These are phyloP conservation scores for Populus hybrid DNA, from an alignment of 441 rosid species.

Conservation along the genomic window DNA sequence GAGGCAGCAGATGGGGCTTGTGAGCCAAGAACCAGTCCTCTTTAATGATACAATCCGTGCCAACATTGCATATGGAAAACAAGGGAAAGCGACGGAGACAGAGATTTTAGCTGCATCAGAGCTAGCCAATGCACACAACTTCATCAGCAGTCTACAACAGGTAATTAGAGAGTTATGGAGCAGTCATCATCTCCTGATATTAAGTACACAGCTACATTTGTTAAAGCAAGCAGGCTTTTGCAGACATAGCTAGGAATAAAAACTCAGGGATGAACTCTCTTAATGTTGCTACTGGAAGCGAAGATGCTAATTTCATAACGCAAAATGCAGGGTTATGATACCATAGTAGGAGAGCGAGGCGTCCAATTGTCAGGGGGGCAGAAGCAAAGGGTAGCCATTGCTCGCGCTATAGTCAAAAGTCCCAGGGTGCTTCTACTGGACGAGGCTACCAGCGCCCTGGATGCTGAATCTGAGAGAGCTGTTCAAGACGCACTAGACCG, in stretches of 20 bases:
- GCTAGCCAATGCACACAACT: conserved; percentile 67
- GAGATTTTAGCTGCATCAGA: conserved; percentile 63
- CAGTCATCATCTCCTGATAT: neutral
- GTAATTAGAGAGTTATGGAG: conserved; percentile 13
- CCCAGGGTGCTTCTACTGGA: conserved; percentile 56
- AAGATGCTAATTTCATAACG: conserved; percentile 14
- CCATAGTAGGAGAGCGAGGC: conserved; percentile 73
- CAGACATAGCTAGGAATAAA: no score
- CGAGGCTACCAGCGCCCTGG: conserved; percentile 78
- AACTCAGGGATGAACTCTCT: neutral
- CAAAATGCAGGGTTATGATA: conserved; percentile 55
- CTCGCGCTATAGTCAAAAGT: conserved; percentile 61
- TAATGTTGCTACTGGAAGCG: neutral
- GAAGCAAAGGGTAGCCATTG: conserved; percentile 75
- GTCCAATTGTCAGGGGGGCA: conserved; percentile 70
- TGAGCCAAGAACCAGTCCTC: conserved; percentile 68
- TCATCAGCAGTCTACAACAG: conserved; percentile 69
- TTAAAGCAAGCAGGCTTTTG: neutral
- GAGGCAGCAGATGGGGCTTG: conserved; percentile 69
- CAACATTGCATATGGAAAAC: conserved; percentile 72
- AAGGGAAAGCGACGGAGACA: conserved; percentile 51
- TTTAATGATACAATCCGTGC: conserved; percentile 67
- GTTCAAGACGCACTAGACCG: conserved; percentile 67
- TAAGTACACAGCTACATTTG: neutral
- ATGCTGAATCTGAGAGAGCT: conserved; percentile 62